phyloP scores from a whole-genome alignment of 257 asterid genomes.

The Nicotiana otophora region DNA sequence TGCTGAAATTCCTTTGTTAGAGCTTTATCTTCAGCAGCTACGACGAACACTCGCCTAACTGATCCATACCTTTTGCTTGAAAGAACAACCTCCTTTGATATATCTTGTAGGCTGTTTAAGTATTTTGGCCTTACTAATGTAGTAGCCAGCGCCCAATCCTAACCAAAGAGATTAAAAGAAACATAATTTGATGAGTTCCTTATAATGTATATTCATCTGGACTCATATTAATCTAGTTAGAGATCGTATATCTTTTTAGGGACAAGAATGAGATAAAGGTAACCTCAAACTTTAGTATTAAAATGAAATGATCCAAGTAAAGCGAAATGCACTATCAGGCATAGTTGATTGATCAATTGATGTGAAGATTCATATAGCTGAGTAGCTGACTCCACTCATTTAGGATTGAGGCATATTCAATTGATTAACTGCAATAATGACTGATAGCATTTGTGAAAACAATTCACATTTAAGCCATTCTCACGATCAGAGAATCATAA shows the following conservation, averaged over 20 bases:
- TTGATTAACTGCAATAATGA: neutral
- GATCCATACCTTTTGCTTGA: constrained; percentile 18
- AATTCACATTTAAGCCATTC: neutral
- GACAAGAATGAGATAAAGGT: too few species aligned
- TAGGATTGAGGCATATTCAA: neutral
- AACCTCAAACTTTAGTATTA: too few species aligned
- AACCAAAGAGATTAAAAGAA: neutral
- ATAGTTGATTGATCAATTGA: neutral
- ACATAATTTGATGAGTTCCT: neutral
- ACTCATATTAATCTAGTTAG: too few species aligned
- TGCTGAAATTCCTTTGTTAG: constrained; percentile 12
- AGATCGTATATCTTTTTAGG: too few species aligned
- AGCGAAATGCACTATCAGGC: neutral
- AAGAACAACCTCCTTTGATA: constrained; percentile 14
- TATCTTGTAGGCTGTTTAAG: constrained; percentile 8
- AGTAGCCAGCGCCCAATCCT: constrained; percentile 35
- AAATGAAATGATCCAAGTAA: too few species aligned
- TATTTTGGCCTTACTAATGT: constrained; percentile 18
- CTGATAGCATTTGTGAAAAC: neutral
- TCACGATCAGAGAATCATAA: neutral
- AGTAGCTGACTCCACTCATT: neutral
- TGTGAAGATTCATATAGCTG: neutral
- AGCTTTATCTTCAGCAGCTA: constrained; percentile 23
- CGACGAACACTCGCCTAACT: constrained; percentile 23
- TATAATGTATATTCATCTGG: neutral